These are phyloP conservation scores for Phoma herbarum DNA, from an alignment of 2,329 filamentous ascomycete genomes.

Conservation along the genomic window DNA sequence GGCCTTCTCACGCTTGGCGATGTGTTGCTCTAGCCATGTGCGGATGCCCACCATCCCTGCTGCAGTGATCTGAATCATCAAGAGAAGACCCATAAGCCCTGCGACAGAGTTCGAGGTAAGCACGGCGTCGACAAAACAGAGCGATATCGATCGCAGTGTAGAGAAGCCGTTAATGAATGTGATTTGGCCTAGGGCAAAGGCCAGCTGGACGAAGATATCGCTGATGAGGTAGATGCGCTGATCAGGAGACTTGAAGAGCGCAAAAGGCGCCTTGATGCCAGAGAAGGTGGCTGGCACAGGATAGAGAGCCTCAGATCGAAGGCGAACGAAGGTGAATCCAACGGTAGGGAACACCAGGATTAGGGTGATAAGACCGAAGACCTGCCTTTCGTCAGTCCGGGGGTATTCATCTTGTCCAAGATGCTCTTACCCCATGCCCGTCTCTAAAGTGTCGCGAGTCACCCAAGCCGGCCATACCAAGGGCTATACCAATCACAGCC, in stretches of 20 bases:
- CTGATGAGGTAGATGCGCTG: constrained; percentile 37
- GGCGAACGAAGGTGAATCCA: constrained; percentile 28
- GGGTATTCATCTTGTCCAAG: background rate
- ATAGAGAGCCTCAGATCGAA: constrained; percentile 32
- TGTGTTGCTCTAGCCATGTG: constrained; percentile 39
- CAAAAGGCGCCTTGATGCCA: constrained; percentile 33
- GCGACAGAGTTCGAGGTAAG: constrained; percentile 30
- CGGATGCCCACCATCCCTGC: constrained; percentile 33
- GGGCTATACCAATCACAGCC: constrained; percentile 28
- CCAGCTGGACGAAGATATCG: constrained; percentile 29
- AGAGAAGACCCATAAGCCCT: constrained; percentile 24
- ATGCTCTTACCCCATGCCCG: constrained; percentile 34
- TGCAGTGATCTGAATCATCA: constrained; percentile 36
- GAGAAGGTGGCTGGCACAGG: constrained; percentile 30
- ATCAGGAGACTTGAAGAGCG: constrained; percentile 31
- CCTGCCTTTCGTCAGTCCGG: constrained; percentile 20
- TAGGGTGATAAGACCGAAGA: constrained; percentile 36
- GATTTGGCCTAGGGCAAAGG: constrained; percentile 33
- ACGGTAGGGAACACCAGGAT: constrained; percentile 34
- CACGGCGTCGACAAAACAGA: constrained; percentile 41
- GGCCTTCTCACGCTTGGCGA: constrained; percentile 28
- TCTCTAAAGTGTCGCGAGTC: constrained; percentile 36
- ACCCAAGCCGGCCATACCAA: constrained; percentile 41
- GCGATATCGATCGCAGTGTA: constrained; percentile 34
- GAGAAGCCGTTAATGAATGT: constrained; percentile 34